These are phyloP conservation scores for Lentinula aciculospora DNA, from an alignment of 768 basidiomycete species.

Conservation along the genomic window DNA sequence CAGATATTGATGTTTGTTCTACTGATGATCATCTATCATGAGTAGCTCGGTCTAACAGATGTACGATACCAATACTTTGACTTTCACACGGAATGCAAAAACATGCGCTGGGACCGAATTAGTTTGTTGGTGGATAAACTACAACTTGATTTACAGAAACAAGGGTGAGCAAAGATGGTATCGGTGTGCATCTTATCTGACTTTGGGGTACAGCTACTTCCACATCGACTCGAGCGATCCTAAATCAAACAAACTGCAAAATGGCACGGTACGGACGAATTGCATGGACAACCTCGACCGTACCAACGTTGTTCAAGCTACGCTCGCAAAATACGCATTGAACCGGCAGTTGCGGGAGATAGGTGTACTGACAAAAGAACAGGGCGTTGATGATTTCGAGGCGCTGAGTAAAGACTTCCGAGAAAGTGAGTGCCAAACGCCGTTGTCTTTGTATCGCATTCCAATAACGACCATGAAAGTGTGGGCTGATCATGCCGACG, in stretches of 20 bases:
- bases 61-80: slow-evolving; percentile 94
- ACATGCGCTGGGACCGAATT: slow-evolving; percentile 94
- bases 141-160: slow-evolving; percentile 57
- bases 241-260: slow-evolving; percentile 55
- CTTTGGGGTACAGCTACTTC: slow-evolving; percentile 57
- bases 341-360: slow-evolving; percentile 69
- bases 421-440: slow-evolving; percentile 57
- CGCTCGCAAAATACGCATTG: slow-evolving; percentile 82
- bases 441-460: slow-evolving; percentile 1
- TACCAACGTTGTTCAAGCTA: slow-evolving; percentile 94
- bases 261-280: slow-evolving; percentile 83
- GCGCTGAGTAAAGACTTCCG: slow-evolving; percentile 79
- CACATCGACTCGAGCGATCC: slow-evolving; percentile 47
- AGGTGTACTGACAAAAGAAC: slow-evolving; percentile 66
- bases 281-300: slow-evolving; percentile 98
- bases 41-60: slow-evolving; percentile 58
- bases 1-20: slow-evolving; percentile 6
- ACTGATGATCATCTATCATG: slow-evolving; percentile 1
- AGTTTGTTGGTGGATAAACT: slow-evolving; percentile 73
- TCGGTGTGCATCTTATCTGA: neutral
- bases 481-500: slow-evolving; percentile 97
- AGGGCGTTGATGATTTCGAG: slow-evolving; percentile 77
- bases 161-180: slow-evolving; percentile 52
- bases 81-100: slow-evolving; percentile 92
- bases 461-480: slow-evolving; percentile 40